Evolutionary conservation across 192 early-diverging fungal genomes (phyloP).

Genomic region (Chytriomyces confervae): DNA sequence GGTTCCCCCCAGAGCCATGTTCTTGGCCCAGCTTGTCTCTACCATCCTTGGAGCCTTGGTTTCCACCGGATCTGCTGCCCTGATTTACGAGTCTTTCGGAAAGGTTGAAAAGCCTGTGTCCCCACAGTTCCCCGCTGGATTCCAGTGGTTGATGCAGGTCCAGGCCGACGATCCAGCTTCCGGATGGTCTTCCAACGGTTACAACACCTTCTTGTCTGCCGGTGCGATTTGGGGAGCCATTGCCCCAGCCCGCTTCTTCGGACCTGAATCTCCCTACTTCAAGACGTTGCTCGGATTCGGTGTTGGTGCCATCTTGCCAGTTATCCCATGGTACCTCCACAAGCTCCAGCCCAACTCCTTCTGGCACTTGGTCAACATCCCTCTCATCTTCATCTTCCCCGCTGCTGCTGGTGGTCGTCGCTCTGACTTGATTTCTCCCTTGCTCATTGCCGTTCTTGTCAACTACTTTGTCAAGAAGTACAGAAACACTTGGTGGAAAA

Average conservation of each 20-base stretch:
- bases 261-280: slow-evolving; percentile 30
- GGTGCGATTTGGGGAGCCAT: slow-evolving; percentile 57
- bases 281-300: slow-evolving; percentile 21
- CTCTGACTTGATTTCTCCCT: not conserved
- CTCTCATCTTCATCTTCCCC: not conserved
- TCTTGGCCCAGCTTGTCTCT: slow-evolving; percentile 54
- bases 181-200: not conserved
- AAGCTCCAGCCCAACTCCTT: slow-evolving; percentile 33
- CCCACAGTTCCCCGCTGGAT: slow-evolving; percentile 38
- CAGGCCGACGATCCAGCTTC: not conserved
- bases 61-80: not conserved
- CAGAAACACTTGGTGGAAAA: slow-evolving; percentile 56
- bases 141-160: slow-evolving; percentile 65
- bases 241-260: slow-evolving; percentile 64
- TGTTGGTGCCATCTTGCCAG: slow-evolving; percentile 35
- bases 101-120: not conserved
- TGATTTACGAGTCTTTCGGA: slow-evolving; percentile 1
- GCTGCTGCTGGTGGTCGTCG: not conserved
- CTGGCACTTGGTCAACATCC: slow-evolving; percentile 38
- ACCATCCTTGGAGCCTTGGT: slow-evolving; percentile 42
- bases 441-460: not conserved
- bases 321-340: slow-evolving; percentile 43
- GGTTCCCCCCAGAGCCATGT: slow-evolving; percentile 68
- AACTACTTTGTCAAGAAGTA: slow-evolving; percentile 11
- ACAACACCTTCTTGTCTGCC: slow-evolving; percentile 64